These are phyloP conservation scores for Hippophae gyantsensis DNA, from an alignment of 306 rosid species.

Conservation along the genomic window DNA sequence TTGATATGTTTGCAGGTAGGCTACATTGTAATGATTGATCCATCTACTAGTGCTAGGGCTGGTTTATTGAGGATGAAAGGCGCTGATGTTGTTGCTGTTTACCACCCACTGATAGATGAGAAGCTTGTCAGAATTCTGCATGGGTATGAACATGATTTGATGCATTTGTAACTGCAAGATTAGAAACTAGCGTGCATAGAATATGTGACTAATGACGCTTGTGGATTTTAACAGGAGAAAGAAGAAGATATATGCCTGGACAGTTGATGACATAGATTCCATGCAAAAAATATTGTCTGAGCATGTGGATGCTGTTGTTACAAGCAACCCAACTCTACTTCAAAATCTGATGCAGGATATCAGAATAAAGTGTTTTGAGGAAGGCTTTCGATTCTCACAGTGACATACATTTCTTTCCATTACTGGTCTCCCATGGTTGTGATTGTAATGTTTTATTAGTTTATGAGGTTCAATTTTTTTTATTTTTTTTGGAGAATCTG, in stretches of 20 bases:
- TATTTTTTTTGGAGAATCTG: too few relatives aligned
- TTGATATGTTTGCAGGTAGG: conserved; percentile 54
- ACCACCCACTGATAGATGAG: conserved; percentile 75
- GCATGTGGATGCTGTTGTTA: conserved; percentile 67
- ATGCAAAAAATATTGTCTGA: conserved; percentile 60
- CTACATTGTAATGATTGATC: conserved; percentile 76
- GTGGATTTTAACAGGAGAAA: conserved; percentile 44
- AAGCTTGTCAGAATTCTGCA: conserved; percentile 56
- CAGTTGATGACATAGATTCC: conserved; percentile 66
- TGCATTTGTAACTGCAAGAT: conserved; percentile 3
- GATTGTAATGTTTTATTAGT: too few relatives aligned
- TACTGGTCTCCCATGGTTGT: too few relatives aligned
- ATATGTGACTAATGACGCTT: conserved; percentile 1
- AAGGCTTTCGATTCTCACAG: conserved; percentile 47
- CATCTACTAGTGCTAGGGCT: conserved; percentile 47
- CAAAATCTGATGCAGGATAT: conserved; percentile 64
- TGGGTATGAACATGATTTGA: conserved; percentile 36
- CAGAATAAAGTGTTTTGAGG: conserved; percentile 62
- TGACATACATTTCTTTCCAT: conserved; percentile 9
- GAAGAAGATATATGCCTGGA: conserved; percentile 81
- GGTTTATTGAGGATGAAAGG: conserved; percentile 71
- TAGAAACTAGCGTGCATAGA: neutral
- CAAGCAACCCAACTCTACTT: conserved; percentile 68
- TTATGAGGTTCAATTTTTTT: too few relatives aligned
- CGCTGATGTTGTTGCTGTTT: conserved; percentile 76